Evolutionary conservation across 1,284 basidiomycete species (phyloP), one percentile per base, ranked within the genome.

Genomic region (Omphalotus olearius): DNA sequence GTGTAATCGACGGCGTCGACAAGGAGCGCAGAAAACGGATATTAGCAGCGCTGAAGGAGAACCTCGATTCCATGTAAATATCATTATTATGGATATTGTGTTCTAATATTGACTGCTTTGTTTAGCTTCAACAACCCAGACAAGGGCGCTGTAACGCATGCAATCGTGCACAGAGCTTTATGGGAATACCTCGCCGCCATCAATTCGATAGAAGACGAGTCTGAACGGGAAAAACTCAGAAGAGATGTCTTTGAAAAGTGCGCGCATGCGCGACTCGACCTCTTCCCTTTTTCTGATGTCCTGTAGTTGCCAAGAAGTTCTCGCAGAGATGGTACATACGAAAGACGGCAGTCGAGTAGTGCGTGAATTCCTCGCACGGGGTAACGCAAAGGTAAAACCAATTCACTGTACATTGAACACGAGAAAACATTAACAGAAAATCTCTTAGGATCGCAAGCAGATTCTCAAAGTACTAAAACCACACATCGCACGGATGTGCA

Each of bases 271-370:
- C 35, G 3, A 17, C 3, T 20, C 20, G 23, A 28, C 4, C 16
- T 2, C 5, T 36, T 20, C n/a, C n/a, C n/a, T 35, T 13, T 16
- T 3, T 37, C 6, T 37, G 14, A 23, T 20, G 14, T 30, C 16
- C 33, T 9, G 30, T 9, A 50, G 87, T 46, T 88, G 86, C 61
- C 83, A 91, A 60, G 92, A 95, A 51, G 75, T 85, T 16, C 71
- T 94, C 6, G 86, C 91, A 1, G 92, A 95, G 62, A 91, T 94
- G 76, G 91, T 93, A 0, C 93, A 96, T 63, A 95, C 93, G 23
- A 91, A 84, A 63, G 90, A 95, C 62, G 92, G 92, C 11, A 90
- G 89, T 50, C 82, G 89, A n/a, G 82, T 80, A 18, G 91, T 89
- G 1, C 81, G 92, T 39, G 85, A 91, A 57, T 87, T 95, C 63